Evolutionary conservation across 169 alveolate species (phyloP).

Genomic region (Eimeria zaria): DNA sequence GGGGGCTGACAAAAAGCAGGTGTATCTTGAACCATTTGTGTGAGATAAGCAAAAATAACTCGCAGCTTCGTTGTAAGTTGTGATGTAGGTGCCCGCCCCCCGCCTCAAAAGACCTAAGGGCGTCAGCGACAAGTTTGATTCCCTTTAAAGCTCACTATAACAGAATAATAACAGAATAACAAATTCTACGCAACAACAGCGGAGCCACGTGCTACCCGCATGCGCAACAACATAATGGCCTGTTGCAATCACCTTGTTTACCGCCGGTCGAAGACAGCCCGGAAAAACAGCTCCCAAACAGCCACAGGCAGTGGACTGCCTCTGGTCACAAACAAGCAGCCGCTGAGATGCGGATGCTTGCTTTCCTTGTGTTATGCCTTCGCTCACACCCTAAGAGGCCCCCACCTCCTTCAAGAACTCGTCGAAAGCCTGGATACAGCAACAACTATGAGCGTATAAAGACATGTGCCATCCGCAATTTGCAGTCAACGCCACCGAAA

Average conservation of each 20-base stretch:
- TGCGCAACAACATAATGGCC: neutral
- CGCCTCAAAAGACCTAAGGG: neutral
- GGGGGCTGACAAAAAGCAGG: neutral
- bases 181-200: neutral
- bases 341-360: neutral
- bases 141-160: neutral
- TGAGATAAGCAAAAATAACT: neutral
- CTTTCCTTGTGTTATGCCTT: neutral
- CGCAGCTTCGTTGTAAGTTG: neutral
- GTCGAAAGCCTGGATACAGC: slow-evolving; percentile 40
- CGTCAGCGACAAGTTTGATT: neutral
- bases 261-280: neutral
- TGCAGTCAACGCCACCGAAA: neutral
- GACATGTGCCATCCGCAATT: neutral
- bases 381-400: slow-evolving; percentile 9
- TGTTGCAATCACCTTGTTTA: neutral
- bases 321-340: neutral
- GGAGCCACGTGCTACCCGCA: neutral
- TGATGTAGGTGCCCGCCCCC: neutral
- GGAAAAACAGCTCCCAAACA: neutral
- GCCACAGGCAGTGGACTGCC: neutral
- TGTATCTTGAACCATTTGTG: neutral
- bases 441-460: neutral
- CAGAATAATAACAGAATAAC: neutral
- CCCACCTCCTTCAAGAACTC: slow-evolving; percentile 72